Conservation (phyloP, 495 filamentous ascomycete species). For the Penicillium bialowiezense region DNA sequence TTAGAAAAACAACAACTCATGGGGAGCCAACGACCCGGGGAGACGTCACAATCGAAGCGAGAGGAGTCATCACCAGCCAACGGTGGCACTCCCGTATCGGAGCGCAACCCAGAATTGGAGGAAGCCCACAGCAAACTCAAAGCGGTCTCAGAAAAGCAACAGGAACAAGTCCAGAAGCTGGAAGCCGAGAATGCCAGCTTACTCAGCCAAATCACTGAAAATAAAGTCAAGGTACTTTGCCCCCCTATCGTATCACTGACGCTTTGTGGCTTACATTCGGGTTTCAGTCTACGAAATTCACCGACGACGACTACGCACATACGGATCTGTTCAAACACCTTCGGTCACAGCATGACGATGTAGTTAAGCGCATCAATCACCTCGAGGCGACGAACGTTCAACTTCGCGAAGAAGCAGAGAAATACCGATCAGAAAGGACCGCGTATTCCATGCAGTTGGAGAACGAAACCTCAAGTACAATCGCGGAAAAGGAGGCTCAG, state of each 20-base stretch:
- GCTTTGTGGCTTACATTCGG: slow-evolving; percentile 3
- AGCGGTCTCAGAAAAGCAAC: slow-evolving; percentile 74
- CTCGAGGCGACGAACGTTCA: slow-evolving; percentile 85
- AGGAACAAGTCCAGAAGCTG: slow-evolving; percentile 77
- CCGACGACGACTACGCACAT: slow-evolving; percentile 89
- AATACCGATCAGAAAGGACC: slow-evolving; percentile 78
- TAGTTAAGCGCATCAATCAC: slow-evolving; percentile 86
- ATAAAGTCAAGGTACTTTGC: slow-evolving; percentile 52
- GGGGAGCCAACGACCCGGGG: slow-evolving; percentile 50
- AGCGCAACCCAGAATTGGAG: slow-evolving; percentile 57
- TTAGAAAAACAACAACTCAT: slow-evolving; percentile 85
- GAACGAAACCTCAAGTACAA: slow-evolving; percentile 64
- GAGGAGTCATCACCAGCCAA: slow-evolving; percentile 52
- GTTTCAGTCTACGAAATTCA: slow-evolving; percentile 60
- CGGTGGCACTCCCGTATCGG: slow-evolving; percentile 51
- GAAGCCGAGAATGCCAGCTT: slow-evolving; percentile 77
- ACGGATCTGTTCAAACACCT: slow-evolving; percentile 91
- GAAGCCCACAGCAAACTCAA: slow-evolving; percentile 69
- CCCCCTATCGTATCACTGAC: background rate
- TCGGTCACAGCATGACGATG: slow-evolving; percentile 86
- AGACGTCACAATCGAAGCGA: slow-evolving; percentile 53
- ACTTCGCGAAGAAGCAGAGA: slow-evolving; percentile 80
- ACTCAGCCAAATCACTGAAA: slow-evolving; percentile 71
- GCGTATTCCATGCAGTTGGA: slow-evolving; percentile 77
- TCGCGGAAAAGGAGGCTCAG: slow-evolving; percentile 76